Evolutionary conservation across 1,139 yeast species (phyloP).

Genomic region (Magnusiomyces paraingens): DNA sequence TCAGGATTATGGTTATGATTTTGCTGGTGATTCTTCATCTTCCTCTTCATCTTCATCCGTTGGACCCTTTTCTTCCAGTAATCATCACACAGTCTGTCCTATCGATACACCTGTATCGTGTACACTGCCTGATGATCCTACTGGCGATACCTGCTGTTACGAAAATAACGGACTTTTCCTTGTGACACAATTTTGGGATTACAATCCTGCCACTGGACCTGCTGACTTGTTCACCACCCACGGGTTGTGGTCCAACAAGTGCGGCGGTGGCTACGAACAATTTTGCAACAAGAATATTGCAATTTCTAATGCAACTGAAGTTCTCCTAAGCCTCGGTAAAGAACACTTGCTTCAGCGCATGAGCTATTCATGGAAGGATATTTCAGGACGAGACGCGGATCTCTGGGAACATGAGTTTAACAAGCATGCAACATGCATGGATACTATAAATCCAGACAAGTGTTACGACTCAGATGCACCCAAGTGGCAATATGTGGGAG

Average conservation of each 20-base stretch:
- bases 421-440: constrained; percentile 91
- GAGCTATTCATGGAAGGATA: constrained; percentile 68
- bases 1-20: background rate
- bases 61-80: constrained; percentile 4
- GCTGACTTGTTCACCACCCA: constrained; percentile 74
- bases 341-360: constrained; percentile 54
- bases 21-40: background rate
- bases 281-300: constrained; percentile 66
- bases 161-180: constrained; percentile 86
- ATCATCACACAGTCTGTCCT: constrained; percentile 47
- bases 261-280: constrained; percentile 67
- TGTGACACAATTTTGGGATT: constrained; percentile 94
- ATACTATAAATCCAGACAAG: constrained; percentile 56
- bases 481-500: constrained; percentile 60
- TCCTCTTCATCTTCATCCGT: background rate
- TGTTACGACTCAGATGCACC: constrained; percentile 48
- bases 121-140: constrained; percentile 27
- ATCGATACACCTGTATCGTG: constrained; percentile 63
- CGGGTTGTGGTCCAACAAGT: constrained; percentile 82
- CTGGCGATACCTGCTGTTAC: constrained; percentile 61
- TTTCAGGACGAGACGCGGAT: constrained; percentile 63
- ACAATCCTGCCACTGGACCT: constrained; percentile 75
- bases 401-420: constrained; percentile 93
- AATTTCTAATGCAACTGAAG: constrained; percentile 47
- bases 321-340: constrained; percentile 44